These are phyloP conservation scores for Podospora sp. DNA, from an alignment of 495 filamentous ascomycete genomes.

Conservation along the genomic window DNA sequence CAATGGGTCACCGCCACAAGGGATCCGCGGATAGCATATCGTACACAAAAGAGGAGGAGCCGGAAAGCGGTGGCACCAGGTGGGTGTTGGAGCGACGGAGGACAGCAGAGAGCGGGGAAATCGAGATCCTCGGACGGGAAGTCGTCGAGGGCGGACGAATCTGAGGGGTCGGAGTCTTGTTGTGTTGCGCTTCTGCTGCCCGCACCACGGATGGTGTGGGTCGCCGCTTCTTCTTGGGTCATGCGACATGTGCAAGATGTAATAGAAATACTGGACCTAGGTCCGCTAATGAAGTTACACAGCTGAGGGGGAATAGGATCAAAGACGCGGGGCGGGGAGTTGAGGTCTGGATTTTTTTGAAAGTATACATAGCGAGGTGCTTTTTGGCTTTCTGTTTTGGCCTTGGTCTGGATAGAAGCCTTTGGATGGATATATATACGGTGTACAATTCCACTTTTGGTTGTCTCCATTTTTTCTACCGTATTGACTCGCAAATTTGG, in stretches of 20 bases:
- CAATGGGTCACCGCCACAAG: conserved; percentile 48
- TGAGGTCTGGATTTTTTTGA: no score
- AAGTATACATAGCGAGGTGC: neutral
- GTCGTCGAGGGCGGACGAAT: conserved; percentile 40
- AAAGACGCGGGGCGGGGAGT: no score
- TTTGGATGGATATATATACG: neutral
- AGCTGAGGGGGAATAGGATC: neutral
- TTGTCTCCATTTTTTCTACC: neutral
- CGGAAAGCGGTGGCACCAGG: conserved; percentile 48
- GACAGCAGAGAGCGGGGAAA: conserved; percentile 54
- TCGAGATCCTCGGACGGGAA: conserved; percentile 46
- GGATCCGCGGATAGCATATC: conserved; percentile 61
- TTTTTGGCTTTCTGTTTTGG: neutral
- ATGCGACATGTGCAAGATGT: neutral
- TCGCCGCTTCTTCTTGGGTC: neutral
- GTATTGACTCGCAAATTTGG: no score
- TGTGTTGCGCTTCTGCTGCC: neutral
- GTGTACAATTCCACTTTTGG: neutral
- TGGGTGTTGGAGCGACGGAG: conserved; percentile 62
- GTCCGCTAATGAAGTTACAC: neutral
- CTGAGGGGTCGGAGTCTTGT: conserved; percentile 12
- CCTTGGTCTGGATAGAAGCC: neutral
- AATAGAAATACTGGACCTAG: neutral
- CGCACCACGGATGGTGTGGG: neutral
- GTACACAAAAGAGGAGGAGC: conserved; percentile 54